Conservation (phyloP, 179 eudicot species). For the Vitellaria paradoxa region DNA sequence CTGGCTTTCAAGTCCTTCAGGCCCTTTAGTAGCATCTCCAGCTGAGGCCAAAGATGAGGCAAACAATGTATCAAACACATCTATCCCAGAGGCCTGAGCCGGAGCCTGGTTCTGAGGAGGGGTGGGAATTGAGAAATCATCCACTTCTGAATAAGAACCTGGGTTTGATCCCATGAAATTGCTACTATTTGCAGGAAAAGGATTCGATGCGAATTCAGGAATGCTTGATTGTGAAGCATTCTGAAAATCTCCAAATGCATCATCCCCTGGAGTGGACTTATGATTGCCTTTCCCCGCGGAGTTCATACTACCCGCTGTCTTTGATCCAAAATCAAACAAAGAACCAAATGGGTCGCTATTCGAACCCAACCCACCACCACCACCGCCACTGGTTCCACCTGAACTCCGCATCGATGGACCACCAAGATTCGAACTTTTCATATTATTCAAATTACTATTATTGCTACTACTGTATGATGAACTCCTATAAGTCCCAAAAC, state of each 20-base stretch:
- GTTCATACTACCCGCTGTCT: slow-evolving; percentile 43
- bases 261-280: slow-evolving; percentile 29
- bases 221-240: slow-evolving; percentile 43
- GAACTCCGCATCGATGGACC: slow-evolving; percentile 38
- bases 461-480: slow-evolving; percentile 6
- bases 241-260: slow-evolving; percentile 67
- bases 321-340: slow-evolving; percentile 58
- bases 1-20: slow-evolving; percentile 31
- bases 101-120: slow-evolving; percentile 39
- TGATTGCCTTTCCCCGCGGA: slow-evolving; percentile 28
- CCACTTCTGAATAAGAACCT: slow-evolving; percentile 30
- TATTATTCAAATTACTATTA: slow-evolving; percentile 25
- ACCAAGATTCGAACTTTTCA: slow-evolving; percentile 43
- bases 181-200: slow-evolving; percentile 25
- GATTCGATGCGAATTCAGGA: slow-evolving; percentile 22
- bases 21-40: slow-evolving; percentile 27
- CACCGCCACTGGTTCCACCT: neutral
- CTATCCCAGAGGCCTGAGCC: slow-evolving; percentile 37
- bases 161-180: slow-evolving; percentile 28
- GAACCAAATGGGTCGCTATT: slow-evolving; percentile 83
- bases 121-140: slow-evolving; percentile 41
- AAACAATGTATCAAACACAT: slow-evolving; percentile 67
- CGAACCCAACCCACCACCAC: slow-evolving; percentile 39
- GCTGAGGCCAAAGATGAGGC: slow-evolving; percentile 31
- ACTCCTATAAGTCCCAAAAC: slow-evolving; percentile 16